phyloP scores from a whole-genome alignment of 2,329 filamentous ascomycete species.

The Hypomyces perniciosus region DNA sequence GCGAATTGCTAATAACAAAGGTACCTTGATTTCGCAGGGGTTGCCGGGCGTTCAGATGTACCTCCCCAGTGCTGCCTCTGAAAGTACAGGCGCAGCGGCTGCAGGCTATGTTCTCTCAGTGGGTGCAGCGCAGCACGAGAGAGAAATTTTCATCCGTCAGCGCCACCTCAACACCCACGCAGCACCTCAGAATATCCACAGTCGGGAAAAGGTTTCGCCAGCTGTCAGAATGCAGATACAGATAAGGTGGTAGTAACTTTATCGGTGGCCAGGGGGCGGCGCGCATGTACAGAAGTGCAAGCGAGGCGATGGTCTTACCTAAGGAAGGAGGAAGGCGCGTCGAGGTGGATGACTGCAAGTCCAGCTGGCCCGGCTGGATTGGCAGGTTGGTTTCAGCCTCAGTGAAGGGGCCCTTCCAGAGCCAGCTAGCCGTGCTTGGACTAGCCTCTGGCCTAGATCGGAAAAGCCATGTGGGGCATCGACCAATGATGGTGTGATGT shows the following conservation, averaged over 20 bases:
- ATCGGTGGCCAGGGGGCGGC: conserved; percentile 10
- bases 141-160: conserved; percentile 29
- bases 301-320: conserved; percentile 26
- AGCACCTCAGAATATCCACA: conserved; percentile 5
- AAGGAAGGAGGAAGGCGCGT: conserved; percentile 18
- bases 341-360: conserved; percentile 24
- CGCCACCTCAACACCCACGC: conserved; percentile 10
- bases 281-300: conserved; percentile 18
- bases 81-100: conserved; percentile 3
- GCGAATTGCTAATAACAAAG: not conserved
- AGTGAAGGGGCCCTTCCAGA: conserved; percentile 21
- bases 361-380: conserved; percentile 24
- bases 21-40: conserved; percentile 1
- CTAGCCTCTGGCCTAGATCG: conserved; percentile 20
- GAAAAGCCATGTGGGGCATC: conserved; percentile 12
- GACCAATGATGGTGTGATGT: conserved; percentile 22
- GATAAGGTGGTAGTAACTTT: conserved; percentile 1
- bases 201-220: conserved; percentile 9
- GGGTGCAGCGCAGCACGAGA: conserved; percentile 15
- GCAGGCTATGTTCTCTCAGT: not conserved
- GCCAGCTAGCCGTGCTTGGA: conserved; percentile 21
- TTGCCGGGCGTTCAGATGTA: not conserved
- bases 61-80: not conserved
- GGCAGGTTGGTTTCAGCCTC: conserved; percentile 25
- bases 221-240: conserved; percentile 9